These are phyloP conservation scores for Citrus hindsii DNA, from an alignment of 345 rosid genomes.

Conservation along the genomic window DNA sequence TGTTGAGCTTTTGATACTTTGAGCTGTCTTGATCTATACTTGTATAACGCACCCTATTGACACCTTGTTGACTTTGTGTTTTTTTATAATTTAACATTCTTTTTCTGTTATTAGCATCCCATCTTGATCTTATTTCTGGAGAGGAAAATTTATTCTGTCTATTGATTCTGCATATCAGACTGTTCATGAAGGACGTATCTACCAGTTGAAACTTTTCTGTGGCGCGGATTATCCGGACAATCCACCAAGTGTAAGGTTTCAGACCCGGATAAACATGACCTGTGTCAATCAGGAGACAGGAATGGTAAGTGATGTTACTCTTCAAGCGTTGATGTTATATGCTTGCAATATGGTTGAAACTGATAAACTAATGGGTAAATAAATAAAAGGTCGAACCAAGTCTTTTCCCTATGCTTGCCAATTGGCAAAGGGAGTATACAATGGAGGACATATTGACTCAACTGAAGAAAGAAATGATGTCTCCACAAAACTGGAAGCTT, in stretches of 20 bases:
- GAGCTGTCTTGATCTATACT: neutral
- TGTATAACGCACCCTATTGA: neutral
- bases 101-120: neutral
- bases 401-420: conserved; percentile 64
- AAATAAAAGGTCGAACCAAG: conserved; percentile 62
- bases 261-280: conserved; percentile 69
- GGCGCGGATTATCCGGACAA: conserved; percentile 69
- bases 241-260: conserved; percentile 76
- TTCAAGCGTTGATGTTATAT: neutral
- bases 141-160: conserved; percentile 6
- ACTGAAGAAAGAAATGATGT: conserved; percentile 78
- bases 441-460: conserved; percentile 74
- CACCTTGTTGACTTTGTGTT: neutral
- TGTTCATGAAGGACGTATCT: conserved; percentile 80
- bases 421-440: conserved; percentile 70
- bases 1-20: neutral
- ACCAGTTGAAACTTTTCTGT: conserved; percentile 78
- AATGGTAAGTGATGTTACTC: conserved; percentile 39
- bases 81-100: no score
- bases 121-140: neutral
- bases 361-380: conserved; percentile 11
- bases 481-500: conserved; percentile 75
- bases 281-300: conserved; percentile 78
- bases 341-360: neutral
- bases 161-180: conserved; percentile 41